Base-by-base conservation (phyloP, 1,139 yeast genomes). In the Nakaseomyces bracarensis region DNA sequence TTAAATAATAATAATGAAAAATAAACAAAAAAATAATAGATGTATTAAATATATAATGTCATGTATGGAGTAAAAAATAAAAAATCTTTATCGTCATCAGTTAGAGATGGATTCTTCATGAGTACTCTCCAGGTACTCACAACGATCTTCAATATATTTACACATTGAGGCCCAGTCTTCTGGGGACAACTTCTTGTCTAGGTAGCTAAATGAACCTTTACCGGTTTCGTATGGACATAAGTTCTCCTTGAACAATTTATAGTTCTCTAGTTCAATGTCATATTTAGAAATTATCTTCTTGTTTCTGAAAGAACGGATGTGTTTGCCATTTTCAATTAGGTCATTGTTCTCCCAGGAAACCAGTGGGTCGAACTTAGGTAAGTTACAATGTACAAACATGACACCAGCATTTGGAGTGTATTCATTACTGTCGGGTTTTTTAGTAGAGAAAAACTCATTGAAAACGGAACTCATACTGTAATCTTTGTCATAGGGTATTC, bases 291-390 rank as follows among this genome's bases (percentile, higher is more conserved):
- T 45, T 37, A 51, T 52, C 20, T 45, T 31, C 40, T 54, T 41
- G 10, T 52, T 49, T 4, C 52, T 52, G 42, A 48, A 59, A 4
- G 61, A 53, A 39, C 64, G 52, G 38, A 57, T 45, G 39, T 57
- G 64, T 29, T 50, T 38, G 8, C 58, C 61, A 26, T 56, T 43
- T 13, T 50, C 48, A 26, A 53, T 48, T 15, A 58, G 44, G 37
- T 57, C 61, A 11, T 52, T 43, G 10, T 44, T 44, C 22, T 47
- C 37, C 54, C 55, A 53, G 14, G 54, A 47, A 11, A 45, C 43
- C 19, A 47, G 40, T 7, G 64, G 64, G 38, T 59, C 61, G 38
- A 58, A 58, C 43, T 58, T 59, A 2, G 63, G 63, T 28, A 58
- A 44, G 39, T 58, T 57, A 9, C 61, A 57, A 41, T 59, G 64